A percentile compares a stretch with the other conserved stretches of the same genome.
These are phyloP conservation scores for Leucoagaricus sp. DNA, from an alignment of 1,284 basidiomycete species.

Conservation along the genomic window DNA sequence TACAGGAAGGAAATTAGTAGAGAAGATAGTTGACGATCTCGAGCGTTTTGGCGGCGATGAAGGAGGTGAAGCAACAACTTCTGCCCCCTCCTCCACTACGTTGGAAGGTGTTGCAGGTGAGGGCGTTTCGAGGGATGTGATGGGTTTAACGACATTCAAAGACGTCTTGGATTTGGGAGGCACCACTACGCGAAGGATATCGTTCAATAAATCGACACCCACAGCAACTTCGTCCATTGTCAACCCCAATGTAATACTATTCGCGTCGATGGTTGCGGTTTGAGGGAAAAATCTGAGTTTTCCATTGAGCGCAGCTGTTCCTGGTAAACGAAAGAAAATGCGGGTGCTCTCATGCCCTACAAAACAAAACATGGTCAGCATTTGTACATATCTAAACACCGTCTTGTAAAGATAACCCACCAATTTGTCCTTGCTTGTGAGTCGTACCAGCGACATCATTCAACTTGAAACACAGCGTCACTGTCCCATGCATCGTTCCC, in stretches of 20 bases:
- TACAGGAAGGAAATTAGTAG: conserved; percentile 13
- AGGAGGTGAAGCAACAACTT: neutral
- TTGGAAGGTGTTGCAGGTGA: neutral
- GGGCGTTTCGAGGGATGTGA: neutral
- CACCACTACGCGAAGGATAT: conserved; percentile 10
- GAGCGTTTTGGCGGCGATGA: conserved; percentile 15
- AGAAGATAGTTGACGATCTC: conserved; percentile 12
- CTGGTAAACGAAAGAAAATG: conserved; percentile 35
- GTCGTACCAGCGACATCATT: conserved; percentile 49
- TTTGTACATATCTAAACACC: neutral
- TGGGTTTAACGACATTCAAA: neutral
- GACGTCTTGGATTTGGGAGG: neutral
- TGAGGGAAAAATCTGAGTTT: conserved; percentile 58
- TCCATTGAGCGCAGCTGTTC: conserved; percentile 17
- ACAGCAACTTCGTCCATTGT: conserved; percentile 48
- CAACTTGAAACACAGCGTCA: conserved; percentile 51
- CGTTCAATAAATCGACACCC: conserved; percentile 47
- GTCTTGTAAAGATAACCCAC: conserved; percentile 25
- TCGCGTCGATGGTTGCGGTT: conserved; percentile 51
- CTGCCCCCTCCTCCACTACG: too few species aligned
- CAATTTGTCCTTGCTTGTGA: conserved; percentile 26
- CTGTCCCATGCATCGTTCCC: conserved; percentile 59
- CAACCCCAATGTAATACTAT: conserved; percentile 52
- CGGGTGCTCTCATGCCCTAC: conserved; percentile 12
- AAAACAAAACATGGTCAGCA: conserved; percentile 10